These are phyloP conservation scores for Zygosaccharomyces kombuchaensis DNA, from an alignment of 805 yeast species.

Conservation along the genomic window DNA sequence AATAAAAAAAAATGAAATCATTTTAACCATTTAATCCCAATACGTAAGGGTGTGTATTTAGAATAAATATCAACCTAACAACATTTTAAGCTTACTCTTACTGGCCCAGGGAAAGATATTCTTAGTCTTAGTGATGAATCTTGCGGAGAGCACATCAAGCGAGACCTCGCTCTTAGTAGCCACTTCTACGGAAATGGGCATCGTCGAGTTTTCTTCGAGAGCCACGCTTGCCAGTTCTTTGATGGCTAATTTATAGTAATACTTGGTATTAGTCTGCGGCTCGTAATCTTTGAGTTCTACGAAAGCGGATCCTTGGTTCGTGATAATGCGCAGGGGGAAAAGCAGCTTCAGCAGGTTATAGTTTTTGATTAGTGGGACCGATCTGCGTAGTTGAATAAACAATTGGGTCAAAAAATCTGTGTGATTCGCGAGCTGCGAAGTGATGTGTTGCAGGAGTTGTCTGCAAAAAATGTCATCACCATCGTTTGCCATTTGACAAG, in stretches of 20 bases:
- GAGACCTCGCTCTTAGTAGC: constrained; percentile 6
- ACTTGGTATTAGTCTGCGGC: constrained; percentile 10
- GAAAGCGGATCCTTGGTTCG: not conserved
- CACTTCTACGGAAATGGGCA: constrained; percentile 10
- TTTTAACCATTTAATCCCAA: too few relatives aligned
- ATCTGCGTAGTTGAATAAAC: constrained; percentile 6
- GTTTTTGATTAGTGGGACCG: constrained; percentile 12
- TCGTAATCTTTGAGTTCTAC: constrained; percentile 19
- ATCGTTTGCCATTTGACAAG: not conserved
- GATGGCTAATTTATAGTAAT: constrained; percentile 13
- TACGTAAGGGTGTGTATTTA: too few relatives aligned
- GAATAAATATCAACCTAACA: not conserved
- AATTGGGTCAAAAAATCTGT: not conserved
- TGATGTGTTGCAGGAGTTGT: not conserved
- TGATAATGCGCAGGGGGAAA: constrained; percentile 15
- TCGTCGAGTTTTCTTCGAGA: not conserved
- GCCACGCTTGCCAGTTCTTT: constrained; percentile 14
- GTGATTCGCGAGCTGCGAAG: not conserved
- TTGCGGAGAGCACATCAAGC: constrained; percentile 6
- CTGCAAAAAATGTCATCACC: constrained; percentile 3
- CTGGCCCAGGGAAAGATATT: constrained; percentile 21
- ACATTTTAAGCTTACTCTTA: constrained; percentile 11
- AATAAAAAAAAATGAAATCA: not conserved
- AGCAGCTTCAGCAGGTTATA: constrained; percentile 14
- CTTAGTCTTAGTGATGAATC: constrained; percentile 12